Evolutionary conservation across 148 eudicot genomes (phyloP).

Genomic region (Fallopia convolvulus): DNA sequence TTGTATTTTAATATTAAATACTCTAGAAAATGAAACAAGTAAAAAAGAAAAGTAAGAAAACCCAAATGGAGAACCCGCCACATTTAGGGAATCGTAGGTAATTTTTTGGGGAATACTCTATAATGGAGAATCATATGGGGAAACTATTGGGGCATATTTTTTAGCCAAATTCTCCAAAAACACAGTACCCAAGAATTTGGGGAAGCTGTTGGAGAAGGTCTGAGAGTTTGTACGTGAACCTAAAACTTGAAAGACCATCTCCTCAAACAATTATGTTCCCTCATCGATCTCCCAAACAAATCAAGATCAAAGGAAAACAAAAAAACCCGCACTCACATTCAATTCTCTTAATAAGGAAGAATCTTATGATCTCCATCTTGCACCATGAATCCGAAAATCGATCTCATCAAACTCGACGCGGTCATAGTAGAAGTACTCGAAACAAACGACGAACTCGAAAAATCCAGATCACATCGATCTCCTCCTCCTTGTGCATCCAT

Average conservation of each 20-base stretch:
- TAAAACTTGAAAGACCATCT: not conserved
- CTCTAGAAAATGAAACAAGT: too few relatives aligned
- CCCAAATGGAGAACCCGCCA: too few relatives aligned
- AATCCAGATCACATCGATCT: not conserved
- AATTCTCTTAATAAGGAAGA: slow-evolving; percentile 7
- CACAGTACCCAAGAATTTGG: too few relatives aligned
- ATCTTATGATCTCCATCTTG: not conserved
- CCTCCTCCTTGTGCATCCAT: not conserved
- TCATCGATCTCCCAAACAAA: not conserved
- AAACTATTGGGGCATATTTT: too few relatives aligned
- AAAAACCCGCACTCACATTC: not conserved
- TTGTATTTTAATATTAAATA: too few relatives aligned
- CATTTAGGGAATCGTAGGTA: too few relatives aligned
- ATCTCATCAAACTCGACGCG: not conserved
- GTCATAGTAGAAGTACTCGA: not conserved
- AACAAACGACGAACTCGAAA: not conserved
- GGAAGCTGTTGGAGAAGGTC: too few relatives aligned
- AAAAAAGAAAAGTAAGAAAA: too few relatives aligned
- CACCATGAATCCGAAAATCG: not conserved
- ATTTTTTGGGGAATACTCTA: too few relatives aligned
- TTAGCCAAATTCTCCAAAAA: too few relatives aligned
- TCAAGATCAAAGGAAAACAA: not conserved
- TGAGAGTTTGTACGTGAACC: not conserved
- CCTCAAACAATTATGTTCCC: not conserved
- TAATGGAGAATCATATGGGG: too few relatives aligned